These are phyloP conservation scores for Tinospora cordifolia DNA, from an alignment of 164 flowering plant species.

Conservation along the genomic window DNA sequence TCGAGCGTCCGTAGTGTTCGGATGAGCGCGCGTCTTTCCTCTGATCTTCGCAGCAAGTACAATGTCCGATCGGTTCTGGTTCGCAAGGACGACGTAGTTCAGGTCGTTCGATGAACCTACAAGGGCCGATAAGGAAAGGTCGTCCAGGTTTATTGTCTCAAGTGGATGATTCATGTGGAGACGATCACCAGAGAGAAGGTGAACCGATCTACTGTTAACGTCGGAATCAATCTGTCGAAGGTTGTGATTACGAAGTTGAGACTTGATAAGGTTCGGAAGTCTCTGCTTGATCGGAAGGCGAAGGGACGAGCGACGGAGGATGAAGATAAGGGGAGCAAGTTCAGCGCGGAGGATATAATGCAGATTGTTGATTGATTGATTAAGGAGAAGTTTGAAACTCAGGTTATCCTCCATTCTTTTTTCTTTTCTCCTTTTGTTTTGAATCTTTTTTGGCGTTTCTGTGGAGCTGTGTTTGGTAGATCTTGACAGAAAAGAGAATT, in stretches of 20 bases:
- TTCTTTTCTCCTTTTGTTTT: neutral
- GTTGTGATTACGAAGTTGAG: conserved; percentile 66
- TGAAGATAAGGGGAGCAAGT: conserved; percentile 67
- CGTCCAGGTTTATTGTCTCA: conserved; percentile 66
- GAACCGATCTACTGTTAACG: conserved; percentile 71
- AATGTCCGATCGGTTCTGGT: conserved; percentile 68
- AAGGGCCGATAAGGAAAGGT: conserved; percentile 79
- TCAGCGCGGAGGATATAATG: conserved; percentile 56
- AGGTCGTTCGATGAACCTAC: conserved; percentile 64
- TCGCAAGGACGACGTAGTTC: conserved; percentile 82
- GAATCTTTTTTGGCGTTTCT: neutral
- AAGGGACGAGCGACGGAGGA: conserved; percentile 65
- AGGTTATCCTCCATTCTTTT: too few relatives aligned
- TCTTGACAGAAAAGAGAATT: too few relatives aligned
- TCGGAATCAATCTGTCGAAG: conserved; percentile 63
- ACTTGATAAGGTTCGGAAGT: conserved; percentile 75
- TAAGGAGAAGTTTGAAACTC: too few relatives aligned
- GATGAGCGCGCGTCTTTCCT: conserved; percentile 56
- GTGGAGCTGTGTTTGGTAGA: too few relatives aligned
- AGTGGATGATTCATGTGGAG: conserved; percentile 80
- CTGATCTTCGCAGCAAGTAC: conserved; percentile 58
- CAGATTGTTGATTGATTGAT: conserved; percentile 13
- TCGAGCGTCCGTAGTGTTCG: conserved; percentile 58
- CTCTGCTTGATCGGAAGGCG: conserved; percentile 60
- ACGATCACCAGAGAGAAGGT: conserved; percentile 77